Conservation (phyloP, 306 rosid genomes). For the Casuarina glauca region DNA sequence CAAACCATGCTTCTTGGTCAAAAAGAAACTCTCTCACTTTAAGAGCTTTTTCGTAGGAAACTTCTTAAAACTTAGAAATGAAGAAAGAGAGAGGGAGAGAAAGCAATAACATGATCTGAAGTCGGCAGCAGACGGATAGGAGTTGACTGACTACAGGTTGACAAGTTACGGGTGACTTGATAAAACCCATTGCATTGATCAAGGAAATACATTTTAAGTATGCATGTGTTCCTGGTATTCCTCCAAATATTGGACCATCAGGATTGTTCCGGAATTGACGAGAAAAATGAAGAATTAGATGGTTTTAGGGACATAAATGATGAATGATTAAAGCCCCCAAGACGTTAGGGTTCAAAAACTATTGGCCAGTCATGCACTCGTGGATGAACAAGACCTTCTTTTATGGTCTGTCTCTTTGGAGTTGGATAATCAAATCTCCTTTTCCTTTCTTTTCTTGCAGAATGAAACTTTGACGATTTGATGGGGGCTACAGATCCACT, state of each 20-base stretch:
- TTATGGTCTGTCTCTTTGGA: background rate
- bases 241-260: no score
- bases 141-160: slow-evolving; percentile 7
- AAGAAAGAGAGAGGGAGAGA: slow-evolving; percentile 20
- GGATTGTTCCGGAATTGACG: no score
- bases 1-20: slow-evolving; percentile 30
- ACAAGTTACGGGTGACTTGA: background rate
- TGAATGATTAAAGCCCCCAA: background rate
- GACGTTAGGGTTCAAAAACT: background rate
- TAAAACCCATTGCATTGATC: no score
- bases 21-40: slow-evolving; percentile 39
- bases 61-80: slow-evolving; percentile 40
- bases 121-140: slow-evolving; percentile 6
- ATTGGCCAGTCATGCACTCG: background rate
- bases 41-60: slow-evolving; percentile 23
- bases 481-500: slow-evolving; percentile 60
- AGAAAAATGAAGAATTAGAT: background rate
- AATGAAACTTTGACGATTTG: slow-evolving; percentile 39
- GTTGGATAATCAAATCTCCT: slow-evolving; percentile 12
- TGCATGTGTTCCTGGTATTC: no score
- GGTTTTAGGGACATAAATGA: background rate
- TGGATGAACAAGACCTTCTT: slow-evolving; percentile 5
- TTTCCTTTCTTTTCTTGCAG: background rate
- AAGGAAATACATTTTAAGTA: no score
- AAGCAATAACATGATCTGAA: background rate